These are phyloP conservation scores for Xylona heveae DNA, from an alignment of 495 filamentous ascomycete genomes.

Conservation along the genomic window DNA sequence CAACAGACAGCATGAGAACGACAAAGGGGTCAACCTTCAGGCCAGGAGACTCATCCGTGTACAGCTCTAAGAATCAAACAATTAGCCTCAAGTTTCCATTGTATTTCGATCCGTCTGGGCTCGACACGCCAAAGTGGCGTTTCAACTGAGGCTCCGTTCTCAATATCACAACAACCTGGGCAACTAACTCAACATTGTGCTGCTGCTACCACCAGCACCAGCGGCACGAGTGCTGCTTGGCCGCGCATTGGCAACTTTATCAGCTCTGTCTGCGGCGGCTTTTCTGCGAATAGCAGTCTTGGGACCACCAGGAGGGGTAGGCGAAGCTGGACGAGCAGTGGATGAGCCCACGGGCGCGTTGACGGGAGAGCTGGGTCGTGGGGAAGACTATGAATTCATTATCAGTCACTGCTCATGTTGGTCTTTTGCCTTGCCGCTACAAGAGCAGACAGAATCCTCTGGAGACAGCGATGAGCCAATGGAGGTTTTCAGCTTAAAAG, in stretches of 20 bases:
- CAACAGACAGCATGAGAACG: conserved; percentile 79
- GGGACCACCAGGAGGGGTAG: conserved; percentile 79
- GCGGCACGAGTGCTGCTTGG: conserved; percentile 82
- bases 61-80: conserved; percentile 35
- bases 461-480: too few relatives aligned
- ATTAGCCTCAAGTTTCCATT: not conserved
- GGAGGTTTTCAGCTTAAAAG: too few relatives aligned
- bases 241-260: conserved; percentile 75
- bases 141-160: not conserved
- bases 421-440: too few relatives aligned
- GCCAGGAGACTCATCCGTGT: conserved; percentile 93
- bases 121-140: not conserved
- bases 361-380: conserved; percentile 39
- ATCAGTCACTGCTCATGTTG: too few relatives aligned
- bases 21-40: conserved; percentile 95
- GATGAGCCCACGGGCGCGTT: conserved; percentile 35
- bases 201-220: conserved; percentile 85
- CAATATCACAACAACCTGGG: conserved; percentile 1
- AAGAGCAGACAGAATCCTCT: too few relatives aligned
- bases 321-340: conserved; percentile 60
- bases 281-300: conserved; percentile 84
- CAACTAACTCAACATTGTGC: conserved; percentile 83
- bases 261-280: conserved; percentile 87
- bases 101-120: not conserved
- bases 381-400: conserved; percentile 60